A percentile compares a stretch with the other conserved stretches of the same genome.
Evolutionary conservation across 345 rosid genomes (phyloP).

Genomic region (Gossypium australe): DNA sequence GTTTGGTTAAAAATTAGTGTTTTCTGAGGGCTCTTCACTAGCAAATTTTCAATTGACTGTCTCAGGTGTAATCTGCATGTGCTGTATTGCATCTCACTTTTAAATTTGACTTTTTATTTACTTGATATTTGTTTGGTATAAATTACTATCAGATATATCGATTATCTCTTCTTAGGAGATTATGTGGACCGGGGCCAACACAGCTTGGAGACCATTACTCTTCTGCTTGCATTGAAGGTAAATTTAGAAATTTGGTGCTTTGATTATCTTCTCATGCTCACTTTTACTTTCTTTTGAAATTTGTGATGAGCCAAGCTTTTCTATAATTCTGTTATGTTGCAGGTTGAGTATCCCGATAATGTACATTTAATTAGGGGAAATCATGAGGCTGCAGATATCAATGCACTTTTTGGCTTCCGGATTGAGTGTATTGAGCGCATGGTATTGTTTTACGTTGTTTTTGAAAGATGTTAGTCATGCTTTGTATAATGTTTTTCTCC

Average conservation of each 20-base stretch:
- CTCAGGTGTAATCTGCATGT: background rate
- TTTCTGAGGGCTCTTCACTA: background rate
- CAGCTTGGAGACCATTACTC: conserved; percentile 91
- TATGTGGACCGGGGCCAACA: conserved; percentile 99
- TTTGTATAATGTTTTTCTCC: conserved; percentile 14
- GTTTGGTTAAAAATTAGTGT: background rate
- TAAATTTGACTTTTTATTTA: background rate
- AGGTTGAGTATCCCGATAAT: conserved; percentile 89
- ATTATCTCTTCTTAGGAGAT: conserved; percentile 98
- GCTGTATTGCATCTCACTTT: background rate
- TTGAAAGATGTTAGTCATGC: conserved; percentile 10
- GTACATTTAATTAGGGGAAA: conserved; percentile 96
- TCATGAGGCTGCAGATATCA: conserved; percentile 99
- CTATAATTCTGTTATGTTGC: conserved; percentile 24
- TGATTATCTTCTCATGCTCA: background rate
- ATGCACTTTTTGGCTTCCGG: conserved; percentile 98
- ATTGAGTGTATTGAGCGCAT: conserved; percentile 97
- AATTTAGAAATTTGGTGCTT: background rate
- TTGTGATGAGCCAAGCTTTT: conserved; percentile 14
- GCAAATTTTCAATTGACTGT: background rate
- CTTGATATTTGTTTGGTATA: conserved; percentile 20
- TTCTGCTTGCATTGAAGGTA: conserved; percentile 97
- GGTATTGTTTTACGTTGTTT: conserved; percentile 39
- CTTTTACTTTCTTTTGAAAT: background rate
- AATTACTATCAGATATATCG: conserved; percentile 71